Percentiles rank a stretch among this genome's conserved stretches.
phyloP scores from a whole-genome alignment of 1,284 basidiomycete species.

The Meripilus lineatus region DNA sequence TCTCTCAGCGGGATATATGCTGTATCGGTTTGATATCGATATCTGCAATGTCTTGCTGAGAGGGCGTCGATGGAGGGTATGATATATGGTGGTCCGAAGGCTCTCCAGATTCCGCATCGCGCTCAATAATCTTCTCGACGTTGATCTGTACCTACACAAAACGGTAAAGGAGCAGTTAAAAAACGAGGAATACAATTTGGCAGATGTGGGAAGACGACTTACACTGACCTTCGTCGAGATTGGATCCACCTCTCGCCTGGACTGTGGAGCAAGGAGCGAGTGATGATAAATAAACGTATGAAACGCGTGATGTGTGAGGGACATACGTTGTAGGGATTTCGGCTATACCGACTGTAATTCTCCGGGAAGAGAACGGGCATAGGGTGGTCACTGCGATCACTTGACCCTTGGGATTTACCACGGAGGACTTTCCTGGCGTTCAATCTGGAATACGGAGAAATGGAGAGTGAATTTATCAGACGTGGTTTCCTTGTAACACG shows the following conservation, averaged over 20 bases:
- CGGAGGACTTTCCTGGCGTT: conserved; percentile 6
- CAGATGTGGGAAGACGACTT: too few species aligned
- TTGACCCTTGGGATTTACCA: conserved; percentile 1
- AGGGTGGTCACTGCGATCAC: background rate
- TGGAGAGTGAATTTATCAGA: background rate
- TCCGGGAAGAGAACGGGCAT: conserved; percentile 5
- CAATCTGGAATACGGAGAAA: background rate
- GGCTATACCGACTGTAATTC: conserved; percentile 1
- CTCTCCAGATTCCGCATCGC: background rate
- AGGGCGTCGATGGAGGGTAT: too few species aligned
- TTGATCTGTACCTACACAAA: conserved; percentile 5
- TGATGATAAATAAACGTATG: background rate
- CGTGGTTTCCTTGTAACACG: background rate
- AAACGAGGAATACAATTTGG: background rate
- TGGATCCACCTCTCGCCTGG: background rate
- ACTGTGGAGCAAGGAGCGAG: background rate
- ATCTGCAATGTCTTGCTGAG: too few species aligned
- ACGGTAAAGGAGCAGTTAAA: background rate
- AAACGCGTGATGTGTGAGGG: background rate
- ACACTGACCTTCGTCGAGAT: conserved; percentile 3
- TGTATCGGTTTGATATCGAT: too few species aligned
- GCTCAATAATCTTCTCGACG: conserved; percentile 6
- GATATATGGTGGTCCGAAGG: too few species aligned
- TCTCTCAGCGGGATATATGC: too few species aligned
- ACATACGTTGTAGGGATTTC: background rate